A percentile compares a stretch with the other conserved stretches of the same genome.
These are phyloP conservation scores for Citrullus colocynthis DNA, from an alignment of 306 rosid species.

Conservation along the genomic window DNA sequence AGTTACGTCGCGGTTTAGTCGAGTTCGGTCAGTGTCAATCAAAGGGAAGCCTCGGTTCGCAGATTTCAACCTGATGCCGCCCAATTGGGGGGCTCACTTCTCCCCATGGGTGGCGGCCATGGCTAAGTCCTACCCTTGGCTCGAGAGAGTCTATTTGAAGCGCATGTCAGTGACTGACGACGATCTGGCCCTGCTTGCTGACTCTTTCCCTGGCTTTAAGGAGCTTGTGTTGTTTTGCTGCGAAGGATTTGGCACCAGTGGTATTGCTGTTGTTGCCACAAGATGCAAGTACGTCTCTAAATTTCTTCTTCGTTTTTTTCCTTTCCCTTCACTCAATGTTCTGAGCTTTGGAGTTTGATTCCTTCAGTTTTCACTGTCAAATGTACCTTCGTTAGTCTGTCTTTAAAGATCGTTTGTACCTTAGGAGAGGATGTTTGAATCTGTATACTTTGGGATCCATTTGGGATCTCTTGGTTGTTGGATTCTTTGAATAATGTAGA, in stretches of 20 bases:
- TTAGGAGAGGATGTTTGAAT: not conserved
- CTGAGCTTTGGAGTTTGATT: not conserved
- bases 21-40: slow-evolving; percentile 40
- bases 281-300: slow-evolving; percentile 48
- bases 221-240: slow-evolving; percentile 81
- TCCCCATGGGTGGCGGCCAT: slow-evolving; percentile 49
- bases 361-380: not conserved
- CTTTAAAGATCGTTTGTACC: not conserved
- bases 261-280: slow-evolving; percentile 47
- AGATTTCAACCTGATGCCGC: slow-evolving; percentile 77
- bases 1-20: slow-evolving; percentile 40
- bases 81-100: slow-evolving; percentile 72
- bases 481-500: not conserved
- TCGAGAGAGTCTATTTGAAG: slow-evolving; percentile 65
- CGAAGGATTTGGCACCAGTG: slow-evolving; percentile 60
- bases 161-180: slow-evolving; percentile 63
- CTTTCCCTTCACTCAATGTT: not conserved
- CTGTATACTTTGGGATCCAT: not conserved
- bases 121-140: slow-evolving; percentile 72
- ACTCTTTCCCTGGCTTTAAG: slow-evolving; percentile 37
- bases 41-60: slow-evolving; percentile 85
- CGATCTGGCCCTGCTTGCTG: slow-evolving; percentile 41
- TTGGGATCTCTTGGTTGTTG: slow-evolving; percentile 42
- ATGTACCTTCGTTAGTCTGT: not conserved
- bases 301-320: not conserved